phyloP scores from a whole-genome alignment of 2,329 filamentous ascomycete species.

The Cryoendolithus antarcticus region DNA sequence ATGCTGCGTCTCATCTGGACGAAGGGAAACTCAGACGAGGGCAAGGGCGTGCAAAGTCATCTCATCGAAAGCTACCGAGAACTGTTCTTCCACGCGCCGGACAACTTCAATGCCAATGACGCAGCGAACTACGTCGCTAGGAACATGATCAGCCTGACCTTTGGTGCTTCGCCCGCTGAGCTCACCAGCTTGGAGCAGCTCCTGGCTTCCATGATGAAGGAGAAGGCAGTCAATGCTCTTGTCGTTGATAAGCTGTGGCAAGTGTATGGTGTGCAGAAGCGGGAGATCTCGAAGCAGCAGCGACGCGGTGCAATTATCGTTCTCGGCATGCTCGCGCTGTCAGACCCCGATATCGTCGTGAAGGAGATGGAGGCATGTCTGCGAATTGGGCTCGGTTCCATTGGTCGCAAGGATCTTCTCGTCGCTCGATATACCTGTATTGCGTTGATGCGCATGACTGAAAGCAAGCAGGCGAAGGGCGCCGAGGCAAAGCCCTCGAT shows the following conservation, averaged over 20 bases:
- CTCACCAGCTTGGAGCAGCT: conserved; percentile 91
- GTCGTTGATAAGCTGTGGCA: conserved; percentile 94
- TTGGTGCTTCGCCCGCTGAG: conserved; percentile 87
- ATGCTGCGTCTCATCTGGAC: conserved; percentile 99
- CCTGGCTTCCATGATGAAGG: conserved; percentile 94
- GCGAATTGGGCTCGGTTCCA: conserved; percentile 69
- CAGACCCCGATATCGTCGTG: conserved; percentile 83
- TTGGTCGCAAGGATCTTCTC: conserved; percentile 71
- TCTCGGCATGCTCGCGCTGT: conserved; percentile 88
- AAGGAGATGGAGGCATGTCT: conserved; percentile 93
- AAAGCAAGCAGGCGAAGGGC: conserved; percentile 65
- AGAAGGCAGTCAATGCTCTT: conserved; percentile 68
- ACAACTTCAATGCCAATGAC: conserved; percentile 75
- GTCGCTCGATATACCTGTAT: conserved; percentile 94
- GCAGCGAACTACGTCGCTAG: conserved; percentile 89
- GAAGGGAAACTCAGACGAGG: conserved; percentile 97
- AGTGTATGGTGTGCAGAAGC: conserved; percentile 87
- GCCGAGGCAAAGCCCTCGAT: conserved; percentile 52
- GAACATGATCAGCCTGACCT: conserved; percentile 98
- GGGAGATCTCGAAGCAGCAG: conserved; percentile 84
- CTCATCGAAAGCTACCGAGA: conserved; percentile 94
- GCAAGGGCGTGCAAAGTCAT: conserved; percentile 93
- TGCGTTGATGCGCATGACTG: conserved; percentile 80
- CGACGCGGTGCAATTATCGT: conserved; percentile 90
- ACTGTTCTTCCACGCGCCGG: conserved; percentile 90